Evolutionary conservation across 495 filamentous ascomycete genomes (phyloP), one percentile per base, ranked within the genome.

Genomic region (Penicillium egyptiacum): DNA sequence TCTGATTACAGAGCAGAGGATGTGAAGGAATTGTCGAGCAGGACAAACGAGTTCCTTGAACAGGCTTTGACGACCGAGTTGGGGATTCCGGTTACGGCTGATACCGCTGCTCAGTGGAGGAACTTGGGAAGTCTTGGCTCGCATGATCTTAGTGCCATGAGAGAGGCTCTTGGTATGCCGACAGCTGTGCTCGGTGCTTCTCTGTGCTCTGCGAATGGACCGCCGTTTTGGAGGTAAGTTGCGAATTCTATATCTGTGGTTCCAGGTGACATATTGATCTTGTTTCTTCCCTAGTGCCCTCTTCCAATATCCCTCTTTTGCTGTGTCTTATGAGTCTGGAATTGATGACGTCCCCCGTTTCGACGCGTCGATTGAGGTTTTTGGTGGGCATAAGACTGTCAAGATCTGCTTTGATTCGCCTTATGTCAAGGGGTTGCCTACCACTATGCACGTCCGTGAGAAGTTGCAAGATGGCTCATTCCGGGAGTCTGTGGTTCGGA

Each of bases 291-390:
- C 35, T 28, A 56, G 46, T 57, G 57, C 52, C 16, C 31, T 61
- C 2, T 57, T 61, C 23, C 41, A 56, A 20, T 66, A 72, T 50
- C 33, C 43, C 10, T 50, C 50, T 22, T 83, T 79, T 53, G 53
- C 74, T 16, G 75, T 76, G n/a, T 71, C 67, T 6, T 83, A 80
- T 58, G 80, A 83, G 60, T 72, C 62, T 23, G 78, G 81, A 3
- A 70, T 82, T 49, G 67, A 80, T 54, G 45, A 58, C 2, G 74
- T 83, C 2, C 74, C 79, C 3, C 48, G 63, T 4, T 83, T 83
- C 56, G 81, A 83, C 48, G 76, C 80, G 2, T 74, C 76, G 42
- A 51, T 83, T 2, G 70, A 67, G 35, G 67, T 83, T 5, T 81
- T 75, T 64, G 65, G 68, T 16, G 57, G 62, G n/a, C 62, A 64